These are phyloP conservation scores for Platanthera zijinensis DNA, from an alignment of 106 monocot species.

Conservation along the genomic window DNA sequence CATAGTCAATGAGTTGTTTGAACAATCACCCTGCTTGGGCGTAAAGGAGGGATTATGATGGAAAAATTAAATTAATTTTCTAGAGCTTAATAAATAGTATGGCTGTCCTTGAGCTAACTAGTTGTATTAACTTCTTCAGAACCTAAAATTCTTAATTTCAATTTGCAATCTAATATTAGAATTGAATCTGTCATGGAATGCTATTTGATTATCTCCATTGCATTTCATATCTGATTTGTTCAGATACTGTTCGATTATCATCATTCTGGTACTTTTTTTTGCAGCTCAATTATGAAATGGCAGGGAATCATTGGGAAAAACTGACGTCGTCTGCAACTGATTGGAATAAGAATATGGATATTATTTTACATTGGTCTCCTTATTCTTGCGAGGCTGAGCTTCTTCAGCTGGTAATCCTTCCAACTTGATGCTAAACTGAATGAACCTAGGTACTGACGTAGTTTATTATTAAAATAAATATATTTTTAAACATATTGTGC, in stretches of 20 bases:
- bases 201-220: neutral
- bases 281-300: constrained; percentile 77
- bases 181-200: neutral
- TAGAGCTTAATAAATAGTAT: neutral
- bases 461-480: neutral
- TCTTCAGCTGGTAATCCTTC: constrained; percentile 49
- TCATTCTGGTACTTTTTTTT: constrained; percentile 6
- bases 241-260: neutral
- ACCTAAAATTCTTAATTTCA: neutral
- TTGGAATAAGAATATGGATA: constrained; percentile 73
- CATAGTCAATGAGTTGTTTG: neutral
- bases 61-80: neutral
- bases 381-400: constrained; percentile 70
- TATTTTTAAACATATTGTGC: neutral
- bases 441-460: neutral
- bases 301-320: constrained; percentile 44
- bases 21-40: neutral
- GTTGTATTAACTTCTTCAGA: neutral
- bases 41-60: neutral
- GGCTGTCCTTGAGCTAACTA: neutral
- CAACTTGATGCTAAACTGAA: neutral
- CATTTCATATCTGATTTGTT: neutral
- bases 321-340: constrained; percentile 30
- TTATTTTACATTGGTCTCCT: constrained; percentile 78
- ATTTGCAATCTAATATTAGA: neutral